Percentiles rank a stretch among this genome's conserved stretches.
Evolutionary conservation across 2,329 filamentous ascomycete species (phyloP).

Genomic region (Ascochyta pisi): DNA sequence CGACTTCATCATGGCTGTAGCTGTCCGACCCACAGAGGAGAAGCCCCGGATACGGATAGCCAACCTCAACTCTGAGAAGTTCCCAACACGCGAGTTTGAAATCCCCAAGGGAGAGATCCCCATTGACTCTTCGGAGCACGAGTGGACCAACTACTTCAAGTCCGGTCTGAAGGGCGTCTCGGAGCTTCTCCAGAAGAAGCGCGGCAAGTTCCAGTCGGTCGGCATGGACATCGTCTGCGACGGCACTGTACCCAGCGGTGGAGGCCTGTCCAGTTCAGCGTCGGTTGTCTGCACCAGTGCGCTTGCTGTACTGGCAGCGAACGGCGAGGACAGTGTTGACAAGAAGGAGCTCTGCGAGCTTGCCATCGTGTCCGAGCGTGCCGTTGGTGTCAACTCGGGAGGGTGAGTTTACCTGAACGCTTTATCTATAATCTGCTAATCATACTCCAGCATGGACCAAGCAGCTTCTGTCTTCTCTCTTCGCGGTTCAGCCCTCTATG

Average conservation of each 20-base stretch:
- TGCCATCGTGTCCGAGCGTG: conserved; percentile 91
- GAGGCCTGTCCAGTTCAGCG: conserved; percentile 90
- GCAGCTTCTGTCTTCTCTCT: conserved; percentile 93
- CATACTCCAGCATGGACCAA: conserved; percentile 82
- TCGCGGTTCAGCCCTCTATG: conserved; percentile 84
- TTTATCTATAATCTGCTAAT: conserved; percentile 26
- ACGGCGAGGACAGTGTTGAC: conserved; percentile 78
- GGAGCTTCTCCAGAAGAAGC: conserved; percentile 73
- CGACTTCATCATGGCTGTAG: conserved; percentile 87
- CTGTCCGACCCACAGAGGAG: conserved; percentile 60
- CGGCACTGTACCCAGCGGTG: conserved; percentile 89
- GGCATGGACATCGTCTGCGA: conserved; percentile 91
- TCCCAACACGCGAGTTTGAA: conserved; percentile 75
- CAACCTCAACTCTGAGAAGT: conserved; percentile 79
- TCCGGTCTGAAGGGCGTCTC: conserved; percentile 84
- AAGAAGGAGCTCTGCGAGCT: conserved; percentile 93
- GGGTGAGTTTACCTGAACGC: conserved; percentile 63
- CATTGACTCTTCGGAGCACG: conserved; percentile 83
- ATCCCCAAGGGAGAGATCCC: conserved; percentile 65
- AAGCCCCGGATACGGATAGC: conserved; percentile 73
- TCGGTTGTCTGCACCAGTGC: conserved; percentile 92
- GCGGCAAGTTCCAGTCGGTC: conserved; percentile 69
- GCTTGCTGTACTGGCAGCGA: conserved; percentile 84
- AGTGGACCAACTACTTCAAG: conserved; percentile 99
- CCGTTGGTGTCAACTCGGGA: conserved; percentile 95